Evolutionary conservation across 805 yeast species (phyloP).

Genomic region (Crinitomyces ghanaensis): DNA sequence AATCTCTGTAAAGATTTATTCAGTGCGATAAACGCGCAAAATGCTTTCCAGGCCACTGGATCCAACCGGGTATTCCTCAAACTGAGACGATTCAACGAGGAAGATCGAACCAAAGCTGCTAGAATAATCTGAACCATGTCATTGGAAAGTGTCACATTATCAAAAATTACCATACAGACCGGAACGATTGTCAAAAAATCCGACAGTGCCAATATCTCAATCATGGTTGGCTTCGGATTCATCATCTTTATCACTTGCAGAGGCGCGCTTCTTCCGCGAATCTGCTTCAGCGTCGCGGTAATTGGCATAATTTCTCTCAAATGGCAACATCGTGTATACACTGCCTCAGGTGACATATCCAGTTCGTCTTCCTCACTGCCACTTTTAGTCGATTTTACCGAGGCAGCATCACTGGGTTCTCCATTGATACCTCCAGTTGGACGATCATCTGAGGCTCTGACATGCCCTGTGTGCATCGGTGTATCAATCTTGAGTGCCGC

Average conservation of each 20-base stretch:
- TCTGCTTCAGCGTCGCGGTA: slow-evolving; percentile 75
- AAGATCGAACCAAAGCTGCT: slow-evolving; percentile 55
- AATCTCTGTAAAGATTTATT: slow-evolving; percentile 16
- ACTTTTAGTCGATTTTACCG: not conserved
- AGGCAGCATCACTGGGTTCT: not conserved
- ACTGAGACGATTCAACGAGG: slow-evolving; percentile 58
- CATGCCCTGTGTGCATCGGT: slow-evolving; percentile 12
- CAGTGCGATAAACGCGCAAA: slow-evolving; percentile 34
- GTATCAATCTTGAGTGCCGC: slow-evolving; percentile 13
- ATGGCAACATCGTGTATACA: slow-evolving; percentile 90
- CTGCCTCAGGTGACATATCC: slow-evolving; percentile 44
- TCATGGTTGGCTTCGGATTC: slow-evolving; percentile 82
- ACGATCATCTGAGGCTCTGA: slow-evolving; percentile 4
- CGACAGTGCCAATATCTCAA: slow-evolving; percentile 78
- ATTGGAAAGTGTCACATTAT: slow-evolving; percentile 61
- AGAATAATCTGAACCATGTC: slow-evolving; percentile 72
- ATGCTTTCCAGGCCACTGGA: slow-evolving; percentile 60
- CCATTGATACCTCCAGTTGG: slow-evolving; percentile 1
- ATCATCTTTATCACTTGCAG: slow-evolving; percentile 57
- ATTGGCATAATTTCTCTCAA: slow-evolving; percentile 84
- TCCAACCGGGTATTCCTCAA: slow-evolving; percentile 69
- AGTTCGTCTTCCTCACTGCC: slow-evolving; percentile 13
- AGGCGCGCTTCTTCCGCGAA: slow-evolving; percentile 68
- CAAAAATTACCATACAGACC: slow-evolving; percentile 59
- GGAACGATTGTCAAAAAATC: slow-evolving; percentile 86